Evolutionary conservation across 2,329 filamentous ascomycete species (phyloP), one percentile per base, ranked within the genome.

Genomic region (Ascochyta koolunga): DNA sequence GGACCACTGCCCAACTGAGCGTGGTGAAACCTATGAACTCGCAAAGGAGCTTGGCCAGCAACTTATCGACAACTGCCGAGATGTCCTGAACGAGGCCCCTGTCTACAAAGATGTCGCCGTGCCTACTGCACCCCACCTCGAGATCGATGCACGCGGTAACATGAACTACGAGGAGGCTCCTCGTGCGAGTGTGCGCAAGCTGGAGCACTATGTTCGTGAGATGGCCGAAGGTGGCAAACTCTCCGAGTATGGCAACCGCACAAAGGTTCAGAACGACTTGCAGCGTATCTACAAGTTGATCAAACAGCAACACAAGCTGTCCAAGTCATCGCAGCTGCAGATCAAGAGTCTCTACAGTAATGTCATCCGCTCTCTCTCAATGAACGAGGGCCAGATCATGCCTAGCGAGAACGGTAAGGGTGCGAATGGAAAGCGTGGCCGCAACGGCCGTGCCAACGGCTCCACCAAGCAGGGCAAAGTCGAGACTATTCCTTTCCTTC

Each of bases 191-290:
- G 95, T 93, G 74, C 89, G 95, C 67, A 99, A 99, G 80, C 85
- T 99, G 38, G 95, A 99, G 79, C 93, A 98, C 76, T 99, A 99
- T 69, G 95, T 99, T 43, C 91, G 91, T 72, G 92, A 98, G 76
- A 98, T 99, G 95, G 93, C 93, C 9, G 93, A 97, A 66, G 95
- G 95, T 59, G 95, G 95, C 71, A 98, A 97, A 79, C 96, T 99
- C 67, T 96, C 93, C 25, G 95, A 99, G 76, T 99, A 99, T 74
- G 95, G 93, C 72, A 98, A 96, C 80, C 89, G 95, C 37, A 95
- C 93, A 62, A 99, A 98, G 83, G 95, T 99, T 29, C 95, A 98
- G 78, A 96, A 92, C 71, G 95, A 98, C 72, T 83, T 99, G 36
- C 88, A 90, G 71, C 90, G 90, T 65, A 95, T 99, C 69, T 98